Evolutionary conservation across 2,329 filamentous ascomycete species (phyloP).

Genomic region (Fonsecaea pedrosoi): DNA sequence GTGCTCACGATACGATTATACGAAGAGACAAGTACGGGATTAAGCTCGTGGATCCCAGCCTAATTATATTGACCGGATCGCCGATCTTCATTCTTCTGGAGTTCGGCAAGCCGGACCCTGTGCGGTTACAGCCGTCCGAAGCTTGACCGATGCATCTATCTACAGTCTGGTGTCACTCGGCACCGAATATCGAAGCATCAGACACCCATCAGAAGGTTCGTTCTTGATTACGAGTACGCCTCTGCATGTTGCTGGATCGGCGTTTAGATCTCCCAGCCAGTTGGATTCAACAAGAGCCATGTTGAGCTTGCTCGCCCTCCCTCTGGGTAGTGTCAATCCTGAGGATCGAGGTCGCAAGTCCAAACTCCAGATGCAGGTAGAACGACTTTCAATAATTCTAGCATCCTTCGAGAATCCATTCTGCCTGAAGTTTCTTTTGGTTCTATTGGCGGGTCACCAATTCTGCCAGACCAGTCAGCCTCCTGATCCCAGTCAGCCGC

Average conservation of each 20-base stretch:
- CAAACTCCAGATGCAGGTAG: too few species aligned
- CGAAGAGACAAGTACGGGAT: neutral
- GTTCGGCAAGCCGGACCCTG: neutral
- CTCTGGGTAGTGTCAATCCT: too few species aligned
- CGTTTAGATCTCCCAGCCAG: neutral
- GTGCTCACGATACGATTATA: neutral
- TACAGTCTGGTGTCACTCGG: neutral
- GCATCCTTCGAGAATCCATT: too few species aligned
- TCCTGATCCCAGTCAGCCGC: neutral
- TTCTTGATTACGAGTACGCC: neutral
- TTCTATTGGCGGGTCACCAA: neutral
- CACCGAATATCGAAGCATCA: neutral
- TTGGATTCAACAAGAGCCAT: neutral
- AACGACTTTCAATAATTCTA: too few species aligned
- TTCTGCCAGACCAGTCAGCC: neutral
- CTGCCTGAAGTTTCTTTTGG: neutral
- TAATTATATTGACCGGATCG: neutral
- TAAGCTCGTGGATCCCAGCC: neutral
- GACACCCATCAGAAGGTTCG: neutral
- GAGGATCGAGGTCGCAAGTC: too few species aligned
- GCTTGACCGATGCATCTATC: neutral
- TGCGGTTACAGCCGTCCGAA: constrained; percentile 2
- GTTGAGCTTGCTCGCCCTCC: too few species aligned
- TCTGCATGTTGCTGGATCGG: neutral
- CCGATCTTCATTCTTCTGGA: neutral